Conservation (phyloP, 257 asterid species). For the Capsicum rhomboideum region DNA sequence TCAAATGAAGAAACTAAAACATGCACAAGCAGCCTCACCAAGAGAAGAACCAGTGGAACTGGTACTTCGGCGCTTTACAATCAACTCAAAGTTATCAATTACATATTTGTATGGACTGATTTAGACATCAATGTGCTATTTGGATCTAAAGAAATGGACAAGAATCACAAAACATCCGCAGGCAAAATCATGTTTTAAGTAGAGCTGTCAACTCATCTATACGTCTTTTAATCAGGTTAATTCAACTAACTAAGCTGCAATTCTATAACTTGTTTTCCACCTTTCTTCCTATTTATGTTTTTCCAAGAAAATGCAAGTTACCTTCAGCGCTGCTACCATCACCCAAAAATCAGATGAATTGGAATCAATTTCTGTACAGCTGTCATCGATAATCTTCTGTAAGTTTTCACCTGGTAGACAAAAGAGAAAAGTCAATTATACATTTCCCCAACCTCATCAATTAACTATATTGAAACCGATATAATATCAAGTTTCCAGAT, state of each 20-base stretch:
- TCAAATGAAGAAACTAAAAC: neutral
- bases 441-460: neutral
- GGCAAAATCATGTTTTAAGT: neutral
- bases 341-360: slow-evolving; percentile 92
- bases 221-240: neutral
- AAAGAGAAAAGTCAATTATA: slow-evolving; percentile 8
- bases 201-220: neutral
- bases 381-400: slow-evolving; percentile 61
- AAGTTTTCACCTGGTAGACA: slow-evolving; percentile 50
- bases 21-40: neutral
- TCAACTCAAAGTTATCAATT: neutral
- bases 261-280: neutral
- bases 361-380: slow-evolving; percentile 64
- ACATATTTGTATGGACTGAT: neutral
- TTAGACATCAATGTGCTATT: neutral
- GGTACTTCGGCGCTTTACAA: neutral
- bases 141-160: neutral
- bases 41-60: neutral
- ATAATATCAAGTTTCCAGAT: neutral
- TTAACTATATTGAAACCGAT: neutral
- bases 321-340: slow-evolving; percentile 92
- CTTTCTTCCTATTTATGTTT: neutral
- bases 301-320: slow-evolving; percentile 4
- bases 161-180: neutral
- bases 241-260: neutral